These are phyloP conservation scores for Dinochytrium kinnereticum DNA, from an alignment of 371 early-diverging fungal genomes.

Conservation along the genomic window DNA sequence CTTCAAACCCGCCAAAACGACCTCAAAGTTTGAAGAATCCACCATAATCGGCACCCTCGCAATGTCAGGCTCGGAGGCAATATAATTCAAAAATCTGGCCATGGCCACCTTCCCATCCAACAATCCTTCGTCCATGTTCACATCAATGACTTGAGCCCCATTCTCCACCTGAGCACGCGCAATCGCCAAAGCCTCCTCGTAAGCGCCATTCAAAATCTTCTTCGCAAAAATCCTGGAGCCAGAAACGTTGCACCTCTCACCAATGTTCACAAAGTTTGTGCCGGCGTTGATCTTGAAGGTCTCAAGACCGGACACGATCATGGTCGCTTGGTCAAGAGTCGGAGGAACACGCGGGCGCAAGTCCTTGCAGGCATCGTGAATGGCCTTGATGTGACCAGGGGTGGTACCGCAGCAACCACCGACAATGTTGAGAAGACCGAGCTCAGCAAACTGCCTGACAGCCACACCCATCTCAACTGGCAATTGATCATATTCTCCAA, in stretches of 20 bases:
- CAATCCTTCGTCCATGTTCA: constrained; percentile 95
- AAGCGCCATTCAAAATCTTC: constrained; percentile 85
- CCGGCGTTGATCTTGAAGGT: constrained; percentile 67
- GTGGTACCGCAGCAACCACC: constrained; percentile 98
- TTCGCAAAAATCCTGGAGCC: constrained; percentile 92
- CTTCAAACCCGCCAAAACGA: constrained; percentile 91
- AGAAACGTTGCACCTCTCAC: constrained; percentile 95
- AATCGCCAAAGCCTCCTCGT: constrained; percentile 91
- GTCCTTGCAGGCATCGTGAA: constrained; percentile 75
- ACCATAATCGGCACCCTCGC: constrained; percentile 89
- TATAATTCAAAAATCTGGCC: constrained; percentile 87
- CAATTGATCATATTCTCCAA: constrained; percentile 73
- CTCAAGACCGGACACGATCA: constrained; percentile 88
- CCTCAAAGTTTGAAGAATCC: constrained; percentile 95
- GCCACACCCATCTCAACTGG: constrained; percentile 84
- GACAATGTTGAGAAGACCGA: constrained; percentile 89
- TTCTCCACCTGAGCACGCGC: constrained; percentile 91
- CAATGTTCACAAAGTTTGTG: constrained; percentile 90
- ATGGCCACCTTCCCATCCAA: constrained; percentile 92
- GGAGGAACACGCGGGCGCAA: constrained; percentile 78
- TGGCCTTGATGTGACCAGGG: constrained; percentile 89
- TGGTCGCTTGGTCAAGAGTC: constrained; percentile 61
- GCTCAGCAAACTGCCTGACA: constrained; percentile 83
- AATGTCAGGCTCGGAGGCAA: constrained; percentile 95
- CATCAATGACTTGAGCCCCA: constrained; percentile 92